Evolutionary conservation across 2,329 filamentous ascomycete species (phyloP).

Genomic region (Microsporum ferrugineum): DNA sequence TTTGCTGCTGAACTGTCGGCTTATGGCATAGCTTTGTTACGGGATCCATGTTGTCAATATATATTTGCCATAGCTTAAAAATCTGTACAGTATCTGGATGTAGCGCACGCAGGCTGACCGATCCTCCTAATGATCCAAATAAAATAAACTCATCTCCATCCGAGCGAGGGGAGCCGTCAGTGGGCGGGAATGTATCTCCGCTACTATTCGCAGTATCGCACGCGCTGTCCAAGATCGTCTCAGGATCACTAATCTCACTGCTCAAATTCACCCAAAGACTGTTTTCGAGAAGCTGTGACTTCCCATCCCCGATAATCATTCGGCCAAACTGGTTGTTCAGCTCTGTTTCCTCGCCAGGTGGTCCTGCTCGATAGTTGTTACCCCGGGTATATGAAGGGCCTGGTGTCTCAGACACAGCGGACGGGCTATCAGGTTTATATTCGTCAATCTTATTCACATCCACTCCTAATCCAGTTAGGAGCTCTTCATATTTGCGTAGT

Average conservation of each 20-base stretch:
- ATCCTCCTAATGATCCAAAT: neutral
- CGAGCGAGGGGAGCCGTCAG: neutral
- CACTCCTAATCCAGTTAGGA: neutral
- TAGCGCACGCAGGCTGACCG: neutral
- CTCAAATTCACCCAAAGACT: conserved; percentile 1
- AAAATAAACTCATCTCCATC: neutral
- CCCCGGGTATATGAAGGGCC: neutral
- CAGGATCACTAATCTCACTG: neutral
- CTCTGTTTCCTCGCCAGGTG: neutral
- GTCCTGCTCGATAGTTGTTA: neutral
- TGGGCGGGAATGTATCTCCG: neutral
- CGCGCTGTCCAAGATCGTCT: neutral
- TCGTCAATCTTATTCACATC: neutral
- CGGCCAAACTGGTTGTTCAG: neutral
- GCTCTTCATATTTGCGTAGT: conserved; percentile 3
- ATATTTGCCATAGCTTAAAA: conserved; percentile 16
- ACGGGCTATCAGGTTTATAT: neutral
- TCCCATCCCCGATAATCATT: neutral
- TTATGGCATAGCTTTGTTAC: conserved; percentile 46
- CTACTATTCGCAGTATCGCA: neutral
- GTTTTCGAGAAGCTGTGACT: neutral
- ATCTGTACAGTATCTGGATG: conserved; percentile 9
- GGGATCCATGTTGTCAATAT: conserved; percentile 37
- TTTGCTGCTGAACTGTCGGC: conserved; percentile 38
- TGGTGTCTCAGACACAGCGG: neutral